A percentile compares a stretch with the other conserved stretches of the same genome.
These are phyloP conservation scores for Kregervanrija fluxuum DNA, from an alignment of 805 yeast genomes.

Conservation along the genomic window DNA sequence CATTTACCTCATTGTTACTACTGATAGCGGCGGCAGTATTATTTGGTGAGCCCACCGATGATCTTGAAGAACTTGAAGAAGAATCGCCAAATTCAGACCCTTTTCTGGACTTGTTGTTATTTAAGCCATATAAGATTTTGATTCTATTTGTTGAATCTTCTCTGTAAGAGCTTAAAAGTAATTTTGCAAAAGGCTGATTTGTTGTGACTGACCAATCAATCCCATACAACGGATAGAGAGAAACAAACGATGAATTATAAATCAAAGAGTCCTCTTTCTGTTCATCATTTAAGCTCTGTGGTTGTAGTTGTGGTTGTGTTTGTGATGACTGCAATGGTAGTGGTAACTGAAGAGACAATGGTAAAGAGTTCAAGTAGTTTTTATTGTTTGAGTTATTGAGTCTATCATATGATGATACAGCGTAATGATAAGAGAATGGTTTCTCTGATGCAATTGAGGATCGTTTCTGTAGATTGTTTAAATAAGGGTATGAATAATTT, in stretches of 20 bases:
- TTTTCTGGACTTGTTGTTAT: conserved; percentile 8
- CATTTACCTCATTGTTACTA: conserved; percentile 12
- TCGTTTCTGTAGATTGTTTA: conserved; percentile 3
- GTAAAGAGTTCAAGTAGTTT: background rate
- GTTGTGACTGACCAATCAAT: conserved; percentile 43
- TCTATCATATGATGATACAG: background rate
- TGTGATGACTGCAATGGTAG: background rate
- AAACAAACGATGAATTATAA: conserved; percentile 35
- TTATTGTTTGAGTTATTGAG: background rate
- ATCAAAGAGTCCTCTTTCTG: background rate
- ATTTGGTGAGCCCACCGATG: background rate
- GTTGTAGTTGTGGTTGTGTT: background rate
- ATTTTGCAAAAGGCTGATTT: conserved; percentile 33
- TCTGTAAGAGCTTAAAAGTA: conserved; percentile 70
- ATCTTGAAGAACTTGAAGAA: background rate
- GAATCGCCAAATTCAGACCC: background rate
- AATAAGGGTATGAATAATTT: conserved; percentile 3
- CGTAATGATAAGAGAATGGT: conserved; percentile 9
- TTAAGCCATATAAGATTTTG: conserved; percentile 38
- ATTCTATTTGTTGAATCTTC: conserved; percentile 71
- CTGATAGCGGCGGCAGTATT: background rate
- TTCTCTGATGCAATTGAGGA: conserved; percentile 11
- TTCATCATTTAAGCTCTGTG: background rate
- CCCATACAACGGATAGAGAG: conserved; percentile 43
- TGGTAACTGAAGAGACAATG: background rate